Base-by-base conservation (phyloP, 345 rosid species). In the Eucalyptus victrix region DNA sequence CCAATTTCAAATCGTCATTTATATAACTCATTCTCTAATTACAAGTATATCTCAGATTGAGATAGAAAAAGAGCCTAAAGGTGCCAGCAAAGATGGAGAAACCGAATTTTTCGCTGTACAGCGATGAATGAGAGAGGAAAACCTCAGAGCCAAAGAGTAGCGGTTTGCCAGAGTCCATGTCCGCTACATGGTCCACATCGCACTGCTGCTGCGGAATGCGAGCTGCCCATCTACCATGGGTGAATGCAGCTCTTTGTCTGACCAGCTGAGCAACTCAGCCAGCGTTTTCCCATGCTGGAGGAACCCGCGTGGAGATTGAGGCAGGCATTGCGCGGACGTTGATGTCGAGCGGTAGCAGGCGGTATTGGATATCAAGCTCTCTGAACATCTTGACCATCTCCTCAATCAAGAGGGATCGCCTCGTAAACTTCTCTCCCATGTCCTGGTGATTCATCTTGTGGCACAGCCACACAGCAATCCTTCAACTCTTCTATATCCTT, bases 201-300 rank as follows among this genome's bases (percentile, higher is more conserved):
- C 30, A 26, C 65, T 58, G 4, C 65, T 58, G 28, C 30, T 12
- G 28, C 13, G n/a, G 65, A 58, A 10, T 58, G 28, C 21, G 54
- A 50, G 54, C 54, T 50, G 54, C 54, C 65, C 30, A 58, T 26
- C 28, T 26, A 58, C 65, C 28, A 3, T 58, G 54, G 65, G n/a
- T 58, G 65, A 58, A 58, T 24, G 65, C 65, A 58, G 65, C 65
- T 58, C 65, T 50, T 50, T 26, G 65, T 58, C 65, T 26, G 30
- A 58, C 65, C 65, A 58, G 15, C 28, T 24, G n/a, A 58, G n/a
- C 65, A 26, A 10, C 49, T 24, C 87, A 51, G 87, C 87, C 11
- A 12, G 32, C 45, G 53, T 44, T 81, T 2, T 87, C 91, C 95
- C 95, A 92, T 50, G 76, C 89, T 1, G 89, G 88, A 44, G 95